Evolutionary conservation across 257 asterid genomes (phyloP).

Genomic region (Ophiorrhiza pumila): DNA sequence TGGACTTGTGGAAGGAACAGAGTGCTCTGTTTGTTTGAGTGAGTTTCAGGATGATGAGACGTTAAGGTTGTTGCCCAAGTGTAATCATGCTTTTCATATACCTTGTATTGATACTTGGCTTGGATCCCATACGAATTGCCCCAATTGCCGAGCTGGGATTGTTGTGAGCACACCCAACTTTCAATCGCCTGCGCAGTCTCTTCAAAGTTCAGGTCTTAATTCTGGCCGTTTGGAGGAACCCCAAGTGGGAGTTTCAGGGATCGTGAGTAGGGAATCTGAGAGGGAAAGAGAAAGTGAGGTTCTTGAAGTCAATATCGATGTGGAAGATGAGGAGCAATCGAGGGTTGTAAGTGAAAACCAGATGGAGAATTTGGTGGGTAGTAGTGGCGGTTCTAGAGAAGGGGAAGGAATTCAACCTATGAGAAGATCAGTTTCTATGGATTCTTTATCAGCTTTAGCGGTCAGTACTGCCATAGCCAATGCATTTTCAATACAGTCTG

Average conservation of each 20-base stretch:
- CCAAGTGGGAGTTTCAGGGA: conserved; percentile 20
- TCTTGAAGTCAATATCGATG: conserved; percentile 18
- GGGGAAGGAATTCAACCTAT: conserved; percentile 31
- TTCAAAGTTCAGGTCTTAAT: conserved; percentile 23
- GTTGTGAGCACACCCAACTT: conserved; percentile 10
- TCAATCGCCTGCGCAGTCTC: conserved; percentile 12
- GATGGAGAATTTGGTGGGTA: conserved; percentile 6
- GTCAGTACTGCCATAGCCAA: conserved; percentile 26
- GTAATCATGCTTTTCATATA: conserved; percentile 79
- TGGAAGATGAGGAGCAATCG: conserved; percentile 23
- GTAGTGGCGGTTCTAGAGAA: conserved; percentile 7
- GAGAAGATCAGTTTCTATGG: conserved; percentile 62
- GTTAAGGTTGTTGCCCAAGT: conserved; percentile 61
- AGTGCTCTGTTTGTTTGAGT: conserved; percentile 74
- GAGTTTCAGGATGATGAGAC: conserved; percentile 69
- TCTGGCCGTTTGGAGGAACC: conserved; percentile 30
- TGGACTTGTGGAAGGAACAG: conserved; percentile 62
- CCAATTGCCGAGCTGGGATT: conserved; percentile 70
- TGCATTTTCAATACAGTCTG: conserved; percentile 25
- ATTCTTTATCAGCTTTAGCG: conserved; percentile 35
- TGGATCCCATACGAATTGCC: conserved; percentile 75
- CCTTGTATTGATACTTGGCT: conserved; percentile 90
- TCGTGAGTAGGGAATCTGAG: conserved; percentile 1
- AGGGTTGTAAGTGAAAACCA: conserved; percentile 5
- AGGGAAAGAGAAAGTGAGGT: conserved; percentile 10